Evolutionary conservation across 345 rosid genomes (phyloP), one percentile per base, ranked within the genome.

Genomic region (Citrus mangshanensis): DNA sequence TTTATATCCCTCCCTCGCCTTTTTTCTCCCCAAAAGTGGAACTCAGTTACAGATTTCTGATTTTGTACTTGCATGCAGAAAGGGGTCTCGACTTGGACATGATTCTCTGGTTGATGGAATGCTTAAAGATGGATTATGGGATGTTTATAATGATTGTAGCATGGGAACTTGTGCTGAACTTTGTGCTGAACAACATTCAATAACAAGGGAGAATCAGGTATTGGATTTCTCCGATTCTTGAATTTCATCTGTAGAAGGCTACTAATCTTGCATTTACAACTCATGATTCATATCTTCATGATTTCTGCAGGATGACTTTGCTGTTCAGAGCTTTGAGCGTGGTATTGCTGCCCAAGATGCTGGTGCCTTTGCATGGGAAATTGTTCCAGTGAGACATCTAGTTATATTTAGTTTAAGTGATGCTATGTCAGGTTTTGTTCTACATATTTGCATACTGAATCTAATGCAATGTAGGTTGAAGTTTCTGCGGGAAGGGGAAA

Each of bases 101-200:
- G 99, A 92, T 87, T 81, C 95, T 65, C 82, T 96, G 58, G 93
- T 96, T 22, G 99, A 96, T 84, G 99, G 98, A 78, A 91, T 96
- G 99, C 68, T 96, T 59, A 94, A 94, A 80, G 99, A 96, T 86
- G 99, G 99, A 64, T 81, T 96, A 58, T 96, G 99, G 99, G 99
- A 96, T 89, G 97, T 94, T 51, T 94, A 93, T 73, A 91, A 90
- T 40, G 94, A 94, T 79, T 88, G 85, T 87, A 97, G 93, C 58
- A 96, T 96, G 99, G 99, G 99, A 82, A 90, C 75, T 77, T 94
- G 98, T 84, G 99, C 95, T 68, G 99, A 96, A 85, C 68, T 94
- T 65, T 96, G 99, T 73, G 95, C 99, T 21, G 98, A 96, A 58
- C 85, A 87, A 73, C 88, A 87, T 82, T 68, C 86, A 25, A 66